phyloP scores from a whole-genome alignment of 108 stramenopile genomes.

The Hondaea fermentalgiana region DNA sequence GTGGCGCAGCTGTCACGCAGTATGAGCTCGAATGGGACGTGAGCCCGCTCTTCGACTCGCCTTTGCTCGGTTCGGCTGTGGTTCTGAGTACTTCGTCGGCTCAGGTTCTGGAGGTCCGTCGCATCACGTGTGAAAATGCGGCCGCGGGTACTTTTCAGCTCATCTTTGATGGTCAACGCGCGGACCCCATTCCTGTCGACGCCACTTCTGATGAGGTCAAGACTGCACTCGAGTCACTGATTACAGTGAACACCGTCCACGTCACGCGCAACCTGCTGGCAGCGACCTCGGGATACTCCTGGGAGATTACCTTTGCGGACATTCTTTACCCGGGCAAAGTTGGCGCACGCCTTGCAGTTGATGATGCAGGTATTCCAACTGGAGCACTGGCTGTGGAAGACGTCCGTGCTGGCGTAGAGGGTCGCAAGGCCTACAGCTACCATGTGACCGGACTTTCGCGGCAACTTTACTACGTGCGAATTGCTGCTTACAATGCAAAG shows the following conservation, averaged over 20 bases:
- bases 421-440: neutral
- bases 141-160: neutral
- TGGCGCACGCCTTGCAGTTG: neutral
- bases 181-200: constrained; percentile 37
- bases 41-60: constrained; percentile 39
- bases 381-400: neutral
- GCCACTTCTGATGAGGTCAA: constrained; percentile 57
- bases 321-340: neutral
- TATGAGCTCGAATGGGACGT: constrained; percentile 68
- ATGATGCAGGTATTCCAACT: neutral
- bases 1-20: constrained; percentile 56
- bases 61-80: neutral
- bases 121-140: neutral
- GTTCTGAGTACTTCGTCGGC: neutral
- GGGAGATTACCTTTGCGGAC: constrained; percentile 59
- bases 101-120: neutral
- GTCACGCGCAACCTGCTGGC: constrained; percentile 52
- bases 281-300: constrained; percentile 51
- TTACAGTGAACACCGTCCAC: constrained; percentile 50
- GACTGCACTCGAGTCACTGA: constrained; percentile 43
- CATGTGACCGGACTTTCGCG: neutral
- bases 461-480: neutral
- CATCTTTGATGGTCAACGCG: neutral
- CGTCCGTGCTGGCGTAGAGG: neutral
- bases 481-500: neutral